A percentile compares a stretch with the other conserved stretches of the same genome.
Conservation (phyloP, 169 alveolate species). For the Eimeria maxima region DNA sequence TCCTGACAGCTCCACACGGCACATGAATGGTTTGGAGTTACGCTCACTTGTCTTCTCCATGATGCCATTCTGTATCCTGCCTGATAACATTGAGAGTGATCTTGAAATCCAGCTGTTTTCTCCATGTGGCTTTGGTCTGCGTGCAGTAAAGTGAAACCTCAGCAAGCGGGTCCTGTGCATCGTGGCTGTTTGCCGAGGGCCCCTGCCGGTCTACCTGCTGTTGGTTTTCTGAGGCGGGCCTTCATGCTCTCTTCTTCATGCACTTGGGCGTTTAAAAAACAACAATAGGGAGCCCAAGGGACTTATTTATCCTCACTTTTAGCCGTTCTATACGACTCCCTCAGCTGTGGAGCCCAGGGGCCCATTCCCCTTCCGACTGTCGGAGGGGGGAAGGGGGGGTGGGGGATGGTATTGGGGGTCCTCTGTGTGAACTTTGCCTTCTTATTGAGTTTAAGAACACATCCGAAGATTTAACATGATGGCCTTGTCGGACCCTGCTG, state of each 20-base stretch:
- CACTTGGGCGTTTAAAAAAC: not conserved
- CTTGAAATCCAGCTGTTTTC: not conserved
- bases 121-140: not conserved
- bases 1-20: not conserved
- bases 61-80: not conserved
- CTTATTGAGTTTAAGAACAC: not conserved
- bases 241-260: too few relatives aligned
- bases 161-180: not conserved
- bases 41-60: not conserved
- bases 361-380: not conserved
- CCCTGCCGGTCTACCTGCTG: not conserved
- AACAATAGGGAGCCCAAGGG: not conserved
- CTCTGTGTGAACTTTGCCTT: not conserved
- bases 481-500: slow-evolving; percentile 40
- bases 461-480: not conserved
- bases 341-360: not conserved
- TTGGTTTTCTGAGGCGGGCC: not conserved
- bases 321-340: not conserved
- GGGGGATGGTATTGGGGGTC: not conserved
- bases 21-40: not conserved
- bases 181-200: slow-evolving; percentile 27
- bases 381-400: too few relatives aligned
- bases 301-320: not conserved
- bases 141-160: not conserved
- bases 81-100: not conserved